Base-by-base conservation (phyloP, 1,139 yeast species). In the Kodamaea plutei region DNA sequence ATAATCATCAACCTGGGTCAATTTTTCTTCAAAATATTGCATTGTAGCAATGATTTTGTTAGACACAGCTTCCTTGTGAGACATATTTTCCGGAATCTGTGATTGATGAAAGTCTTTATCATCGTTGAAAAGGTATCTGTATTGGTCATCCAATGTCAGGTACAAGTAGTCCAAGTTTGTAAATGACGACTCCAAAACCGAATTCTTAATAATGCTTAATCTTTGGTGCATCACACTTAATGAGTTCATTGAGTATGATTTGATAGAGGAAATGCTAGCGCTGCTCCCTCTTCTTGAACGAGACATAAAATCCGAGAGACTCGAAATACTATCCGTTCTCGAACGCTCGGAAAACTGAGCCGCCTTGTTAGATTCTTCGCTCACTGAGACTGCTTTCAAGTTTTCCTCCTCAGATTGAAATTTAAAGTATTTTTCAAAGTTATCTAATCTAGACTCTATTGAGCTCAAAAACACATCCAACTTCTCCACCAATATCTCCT, bases 21-120 rank as follows among this genome's bases (percentile, higher is more conserved):
- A 58, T 43, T 75, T 76, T 28, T 69, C 76, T 45, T 77, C 83
- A 34, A 77, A 63, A 39, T 69, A 76, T 29, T 69, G 78, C 20
- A 77, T 56, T 8, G 78, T 74, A 13, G 71, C 65, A 16, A 75
- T 58, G 33, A 76, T 62, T 38, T 73, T 75, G 36, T 66, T 51
- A 7, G 66, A 52, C 18, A 67, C 46, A 0, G 58, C 44, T 35
- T 64, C 73, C 15, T 26, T 29, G 19, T 29, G 20, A 9, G 36
- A 11, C 29, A 35, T 36, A 20, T 22, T 20, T 8, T 47, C 47
- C 2, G 31, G 36, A n/a, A 31, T 35, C 30, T 18, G 46, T 50
- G 39, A 3, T 28, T 33, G 15, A 27, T 29, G 5, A 18, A 23
- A 8, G 21, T 29, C 23, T 15, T 8, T 21, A 12, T 8, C 26